Base-by-base conservation (phyloP, 2,329 filamentous ascomycete genomes). In the Coleophoma eucalyptorum region DNA sequence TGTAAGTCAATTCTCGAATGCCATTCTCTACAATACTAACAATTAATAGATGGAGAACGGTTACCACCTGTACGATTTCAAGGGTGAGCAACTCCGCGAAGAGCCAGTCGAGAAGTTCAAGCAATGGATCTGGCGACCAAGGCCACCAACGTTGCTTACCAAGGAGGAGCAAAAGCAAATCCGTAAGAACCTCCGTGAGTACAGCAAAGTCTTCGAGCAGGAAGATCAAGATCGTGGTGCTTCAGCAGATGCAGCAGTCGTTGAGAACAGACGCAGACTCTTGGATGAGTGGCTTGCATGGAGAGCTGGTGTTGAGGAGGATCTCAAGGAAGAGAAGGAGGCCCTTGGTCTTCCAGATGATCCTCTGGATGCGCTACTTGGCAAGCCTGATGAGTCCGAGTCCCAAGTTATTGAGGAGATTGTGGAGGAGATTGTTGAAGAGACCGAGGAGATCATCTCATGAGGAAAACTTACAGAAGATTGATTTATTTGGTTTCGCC, bases 161-260 rank as follows among this genome's bases (percentile, higher is more conserved):
- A 96, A 96, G 76, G 93, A 97, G 57, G 93, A 99, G 78, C 94
- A 97, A 77, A 96, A 97, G 80, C 82, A 88, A 65, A 90, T 97
- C 65, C 93, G 95, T 76, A 97, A 96, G 83, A 99, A 97, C 74
- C 85, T 99, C 50, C 89, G 93, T 61, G 94, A 97, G 72, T 99
- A 97, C 83, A 90, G 86, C 70, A 89, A 90, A 67, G 79, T 89
- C 58, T 99, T 99, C 70, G 94, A 99, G 62, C 90, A 96, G 73
- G 88, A 96, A 69, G 95, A 99, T 72, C 83, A 87, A 57, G 91
- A 95, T 67, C 91, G 93, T 67, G 92, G 92, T 66, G 93, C 92
- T 55, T 93, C 90, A 50, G 94, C 93, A 62, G 94, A 97, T 74
- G 84, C 92, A 64, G 93, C 92, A 34, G 91, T 99, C 46, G 88